These are phyloP conservation scores for Nissolia schottii DNA, from an alignment of 306 rosid genomes.

Conservation along the genomic window DNA sequence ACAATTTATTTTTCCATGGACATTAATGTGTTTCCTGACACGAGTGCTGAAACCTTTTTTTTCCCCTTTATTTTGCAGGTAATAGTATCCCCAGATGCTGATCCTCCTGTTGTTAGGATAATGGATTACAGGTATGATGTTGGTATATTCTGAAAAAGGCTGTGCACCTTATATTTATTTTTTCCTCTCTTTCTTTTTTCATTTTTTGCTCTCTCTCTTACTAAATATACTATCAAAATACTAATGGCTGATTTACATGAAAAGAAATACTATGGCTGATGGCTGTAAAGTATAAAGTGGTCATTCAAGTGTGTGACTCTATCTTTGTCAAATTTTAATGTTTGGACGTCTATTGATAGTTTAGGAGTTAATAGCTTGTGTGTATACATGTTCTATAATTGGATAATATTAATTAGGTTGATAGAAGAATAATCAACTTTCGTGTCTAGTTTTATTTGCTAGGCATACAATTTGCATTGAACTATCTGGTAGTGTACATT, in stretches of 20 bases:
- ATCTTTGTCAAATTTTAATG: not conserved
- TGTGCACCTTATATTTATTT: not conserved
- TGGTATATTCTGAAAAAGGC: not conserved
- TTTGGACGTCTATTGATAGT: not conserved
- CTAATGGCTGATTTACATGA: not conserved
- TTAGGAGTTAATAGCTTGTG: not conserved
- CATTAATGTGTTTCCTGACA: not conserved
- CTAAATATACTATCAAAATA: not conserved
- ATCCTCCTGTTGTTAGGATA: conserved; percentile 92
- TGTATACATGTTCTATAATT: not conserved
- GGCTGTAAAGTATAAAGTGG: not conserved
- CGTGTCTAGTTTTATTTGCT: not conserved
- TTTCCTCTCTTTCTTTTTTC: not conserved
- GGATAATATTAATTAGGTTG: not conserved
- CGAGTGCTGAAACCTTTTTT: not conserved
- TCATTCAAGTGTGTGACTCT: not conserved
- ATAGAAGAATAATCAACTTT: not conserved
- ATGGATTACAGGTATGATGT: conserved; percentile 79
- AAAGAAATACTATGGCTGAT: too few species aligned
- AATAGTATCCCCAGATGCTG: conserved; percentile 86
- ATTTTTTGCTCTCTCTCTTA: not conserved
- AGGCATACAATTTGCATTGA: not conserved
- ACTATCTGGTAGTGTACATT: not conserved
- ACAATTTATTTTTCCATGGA: not conserved
- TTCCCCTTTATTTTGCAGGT: conserved; percentile 49